Base-by-base conservation (phyloP, 2,329 filamentous ascomycete genomes). In the Penicillium sclerotigenum region DNA sequence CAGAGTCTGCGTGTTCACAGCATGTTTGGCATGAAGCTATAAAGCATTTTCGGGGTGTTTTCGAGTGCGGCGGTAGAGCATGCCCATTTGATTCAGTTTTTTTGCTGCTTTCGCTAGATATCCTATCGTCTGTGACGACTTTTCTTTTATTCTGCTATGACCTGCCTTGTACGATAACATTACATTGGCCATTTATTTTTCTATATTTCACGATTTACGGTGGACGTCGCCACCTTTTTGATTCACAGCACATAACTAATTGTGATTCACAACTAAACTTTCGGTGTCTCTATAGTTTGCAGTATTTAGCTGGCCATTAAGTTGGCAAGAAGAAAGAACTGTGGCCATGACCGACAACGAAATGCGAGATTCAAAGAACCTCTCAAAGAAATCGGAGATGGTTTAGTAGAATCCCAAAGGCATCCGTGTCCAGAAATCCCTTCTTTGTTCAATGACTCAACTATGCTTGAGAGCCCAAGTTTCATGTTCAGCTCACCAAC, bases 21-120 rank as follows among this genome's bases (percentile, higher is more conserved):
- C 82, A 87, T 87, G 60, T 80, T 96, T 73, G 94, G 94, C 10
- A 97, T 97, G 93, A 99, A 97, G 83, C 73, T 99, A 47, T 60
- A 54, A 18, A 52, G 14, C 20, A 52, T 45, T 47, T 47, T 20
- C n/a, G 33, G 22, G 5, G 16, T 37, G 37, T 46, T 56, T 54
- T 61, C 48, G 47, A 34, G 36, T 47, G 18, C 34, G 33, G 14
- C 20, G 42, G 46, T 41, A 38, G 42, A 29, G 26, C 45, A 47
- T 43, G 13, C 28, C 28, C 18, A 41, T 48, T 36, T 57, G 24
- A 24, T 40, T 37, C 16, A 10, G 22, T 56, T 36, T n/a, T n/a
- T 53, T 43, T 22, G 10, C 20, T 33, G 20, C 24, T 47, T 61
- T 52, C 58, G 42, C 38, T 59, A 62, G 56, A 65, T 65, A 65